phyloP scores from a whole-genome alignment of 192 early-diverging fungal genomes.

The Oehlia diaphana region DNA sequence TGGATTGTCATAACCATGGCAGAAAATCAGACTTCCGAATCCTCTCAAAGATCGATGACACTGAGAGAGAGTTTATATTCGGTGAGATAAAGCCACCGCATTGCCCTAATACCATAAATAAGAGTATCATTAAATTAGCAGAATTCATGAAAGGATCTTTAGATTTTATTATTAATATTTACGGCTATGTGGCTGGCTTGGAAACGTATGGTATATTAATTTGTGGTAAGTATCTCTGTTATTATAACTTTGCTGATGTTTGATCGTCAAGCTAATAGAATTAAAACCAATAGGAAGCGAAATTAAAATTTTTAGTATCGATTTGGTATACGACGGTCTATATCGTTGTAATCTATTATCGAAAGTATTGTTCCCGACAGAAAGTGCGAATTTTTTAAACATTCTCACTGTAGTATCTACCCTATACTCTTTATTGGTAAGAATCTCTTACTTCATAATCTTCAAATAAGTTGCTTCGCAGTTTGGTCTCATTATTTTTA shows the following conservation, averaged over 20 bases:
- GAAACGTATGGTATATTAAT: constrained; percentile 21
- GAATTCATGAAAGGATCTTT: constrained; percentile 19
- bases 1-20: too few relatives aligned
- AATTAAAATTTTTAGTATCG: constrained; percentile 9
- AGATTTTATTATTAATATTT: constrained; percentile 1
- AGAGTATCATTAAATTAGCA: constrained; percentile 20
- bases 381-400: too few relatives aligned
- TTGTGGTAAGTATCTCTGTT: constrained; percentile 6
- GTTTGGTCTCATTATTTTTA: constrained; percentile 12
- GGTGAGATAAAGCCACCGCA: constrained; percentile 17
- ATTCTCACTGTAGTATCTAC: too few relatives aligned
- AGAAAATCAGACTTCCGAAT: too few relatives aligned
- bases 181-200: not conserved
- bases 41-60: constrained; percentile 18
- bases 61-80: not conserved
- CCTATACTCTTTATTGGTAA: too few relatives aligned
- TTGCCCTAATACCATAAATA: constrained; percentile 9
- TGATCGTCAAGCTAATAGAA: not conserved
- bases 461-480: too few relatives aligned
- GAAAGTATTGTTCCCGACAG: too few relatives aligned
- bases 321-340: not conserved
- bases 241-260: constrained; percentile 8
- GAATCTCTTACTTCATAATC: too few relatives aligned
- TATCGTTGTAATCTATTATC: too few relatives aligned
- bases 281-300: constrained; percentile 3